Conservation (phyloP, 352 stramenopile genomes). For the Globisporangium okanoganense region DNA sequence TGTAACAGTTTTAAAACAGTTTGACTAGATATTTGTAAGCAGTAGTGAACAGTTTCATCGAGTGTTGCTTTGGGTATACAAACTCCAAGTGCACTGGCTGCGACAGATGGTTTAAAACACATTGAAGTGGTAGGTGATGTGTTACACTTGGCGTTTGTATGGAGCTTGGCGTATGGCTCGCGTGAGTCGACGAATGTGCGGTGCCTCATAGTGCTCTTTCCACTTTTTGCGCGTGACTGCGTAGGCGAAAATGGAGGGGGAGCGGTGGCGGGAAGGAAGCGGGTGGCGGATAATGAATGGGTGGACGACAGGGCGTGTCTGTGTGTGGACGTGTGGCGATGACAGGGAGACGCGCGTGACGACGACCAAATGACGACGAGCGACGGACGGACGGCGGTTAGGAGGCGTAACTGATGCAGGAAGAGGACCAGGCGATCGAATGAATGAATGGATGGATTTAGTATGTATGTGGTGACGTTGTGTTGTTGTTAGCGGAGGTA, state of each 20-base stretch:
- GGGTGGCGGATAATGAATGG: background rate
- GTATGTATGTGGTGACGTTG: too few relatives aligned
- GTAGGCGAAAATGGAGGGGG: slow-evolving; percentile 22
- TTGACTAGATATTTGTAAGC: background rate
- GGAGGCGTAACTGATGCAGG: background rate
- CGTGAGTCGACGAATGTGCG: slow-evolving; percentile 38
- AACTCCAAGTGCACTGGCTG: background rate
- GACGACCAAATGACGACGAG: background rate
- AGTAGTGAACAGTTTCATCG: background rate
- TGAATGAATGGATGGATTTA: background rate
- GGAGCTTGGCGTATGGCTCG: slow-evolving; percentile 33
- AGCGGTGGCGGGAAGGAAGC: background rate
- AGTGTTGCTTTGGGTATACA: background rate
- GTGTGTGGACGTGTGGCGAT: background rate
- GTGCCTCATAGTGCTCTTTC: slow-evolving; percentile 48
- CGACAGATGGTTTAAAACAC: background rate
- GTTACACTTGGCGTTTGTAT: background rate
- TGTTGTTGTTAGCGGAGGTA: slow-evolving; percentile 21
- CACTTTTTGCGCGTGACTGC: slow-evolving; percentile 53
- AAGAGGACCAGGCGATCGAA: background rate
- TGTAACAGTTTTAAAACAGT: background rate
- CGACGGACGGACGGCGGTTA: background rate
- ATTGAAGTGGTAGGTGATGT: background rate
- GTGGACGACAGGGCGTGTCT: background rate
- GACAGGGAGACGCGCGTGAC: background rate